A percentile compares a stretch with the other conserved stretches of the same genome.
These are phyloP conservation scores for Tricholoma bakamatsutake DNA, from an alignment of 768 basidiomycete species.

Conservation along the genomic window DNA sequence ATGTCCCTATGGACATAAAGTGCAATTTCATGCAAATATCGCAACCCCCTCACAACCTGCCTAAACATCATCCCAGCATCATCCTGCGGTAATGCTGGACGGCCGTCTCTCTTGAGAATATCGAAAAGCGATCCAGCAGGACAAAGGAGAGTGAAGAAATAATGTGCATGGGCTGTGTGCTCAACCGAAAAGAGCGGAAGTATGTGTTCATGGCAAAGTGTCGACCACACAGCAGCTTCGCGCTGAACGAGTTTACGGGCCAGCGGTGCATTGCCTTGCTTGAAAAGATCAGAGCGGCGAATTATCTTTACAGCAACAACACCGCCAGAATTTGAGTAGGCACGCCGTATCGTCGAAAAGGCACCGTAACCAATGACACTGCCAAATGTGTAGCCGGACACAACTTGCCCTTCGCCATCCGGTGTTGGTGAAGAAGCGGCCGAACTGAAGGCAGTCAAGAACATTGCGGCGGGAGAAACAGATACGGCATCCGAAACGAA, in stretches of 20 bases:
- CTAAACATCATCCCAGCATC: conserved; percentile 82
- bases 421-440: conserved; percentile 33
- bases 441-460: conserved; percentile 60
- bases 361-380: conserved; percentile 73
- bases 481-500: conserved; percentile 16
- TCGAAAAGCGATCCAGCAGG: conserved; percentile 83
- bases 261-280: conserved; percentile 41
- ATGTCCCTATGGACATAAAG: conserved; percentile 87
- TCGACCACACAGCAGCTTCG: conserved; percentile 69
- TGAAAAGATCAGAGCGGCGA: conserved; percentile 48
- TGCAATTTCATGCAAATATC: conserved; percentile 76
- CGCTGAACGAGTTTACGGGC: conserved; percentile 55
- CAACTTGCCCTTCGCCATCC: conserved; percentile 61
- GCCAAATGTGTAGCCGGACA: conserved; percentile 74
- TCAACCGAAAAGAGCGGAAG: conserved; percentile 72
- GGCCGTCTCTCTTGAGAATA: conserved; percentile 67
- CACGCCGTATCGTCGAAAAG: conserved; percentile 75
- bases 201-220: conserved; percentile 79
- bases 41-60: conserved; percentile 77
- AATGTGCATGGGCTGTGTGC: conserved; percentile 60
- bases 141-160: conserved; percentile 79
- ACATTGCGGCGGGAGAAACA: conserved; percentile 68
- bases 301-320: conserved; percentile 84
- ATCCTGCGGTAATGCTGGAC: conserved; percentile 65
- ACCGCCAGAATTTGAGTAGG: conserved; percentile 54